Percentiles rank a stretch among this genome's conserved stretches.
Conservation (phyloP, 257 asterid species). For the Craterostigma plantagineum region DNA sequence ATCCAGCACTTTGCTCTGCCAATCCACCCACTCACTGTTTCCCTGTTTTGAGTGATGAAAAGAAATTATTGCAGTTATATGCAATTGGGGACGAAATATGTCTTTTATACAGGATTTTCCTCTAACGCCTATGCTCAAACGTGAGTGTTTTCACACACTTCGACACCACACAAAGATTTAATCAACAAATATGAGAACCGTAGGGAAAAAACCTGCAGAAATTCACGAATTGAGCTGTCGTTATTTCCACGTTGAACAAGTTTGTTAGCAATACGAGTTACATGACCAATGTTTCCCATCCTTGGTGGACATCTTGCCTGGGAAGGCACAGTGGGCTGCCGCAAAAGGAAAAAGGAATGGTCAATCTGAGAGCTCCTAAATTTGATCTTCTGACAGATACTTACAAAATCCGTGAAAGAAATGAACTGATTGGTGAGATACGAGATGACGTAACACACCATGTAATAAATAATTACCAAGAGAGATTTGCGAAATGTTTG, state of each 20-base stretch:
- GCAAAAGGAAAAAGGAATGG: too few species aligned
- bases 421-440: too few species aligned
- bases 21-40: slow-evolving; percentile 44
- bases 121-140: too few species aligned
- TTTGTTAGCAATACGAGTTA: slow-evolving; percentile 58
- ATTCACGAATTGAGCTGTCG: slow-evolving; percentile 23
- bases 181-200: too few species aligned
- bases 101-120: background rate
- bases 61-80: too few species aligned
- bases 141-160: too few species aligned
- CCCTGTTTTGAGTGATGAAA: slow-evolving; percentile 21
- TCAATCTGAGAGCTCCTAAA: background rate
- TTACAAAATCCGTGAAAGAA: too few species aligned
- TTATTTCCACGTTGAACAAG: slow-evolving; percentile 35
- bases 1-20: slow-evolving; percentile 36
- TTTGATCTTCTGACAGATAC: background rate
- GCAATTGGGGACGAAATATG: too few species aligned
- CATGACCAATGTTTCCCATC: slow-evolving; percentile 57
- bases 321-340: slow-evolving; percentile 44
- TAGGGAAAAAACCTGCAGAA: slow-evolving; percentile 13
- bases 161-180: too few species aligned
- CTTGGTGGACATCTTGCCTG: slow-evolving; percentile 43
- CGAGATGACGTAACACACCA: too few species aligned
- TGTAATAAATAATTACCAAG: too few species aligned
- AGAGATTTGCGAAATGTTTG: too few species aligned